Evolutionary conservation across 2,329 filamentous ascomycete genomes (phyloP).

Genomic region (Neonectria ditissima): DNA sequence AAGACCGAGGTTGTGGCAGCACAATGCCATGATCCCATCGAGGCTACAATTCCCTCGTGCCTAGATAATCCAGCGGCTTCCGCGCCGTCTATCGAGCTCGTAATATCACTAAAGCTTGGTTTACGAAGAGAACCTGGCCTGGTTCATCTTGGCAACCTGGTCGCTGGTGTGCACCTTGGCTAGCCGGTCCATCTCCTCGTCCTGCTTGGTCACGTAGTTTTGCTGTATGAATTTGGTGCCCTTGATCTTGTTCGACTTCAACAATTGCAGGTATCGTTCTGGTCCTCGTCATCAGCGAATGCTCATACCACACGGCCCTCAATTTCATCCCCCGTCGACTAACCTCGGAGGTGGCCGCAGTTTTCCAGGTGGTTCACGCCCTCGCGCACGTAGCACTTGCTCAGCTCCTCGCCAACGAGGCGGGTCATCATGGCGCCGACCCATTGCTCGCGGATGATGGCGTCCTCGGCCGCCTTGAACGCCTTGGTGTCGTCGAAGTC

Average conservation of each 20-base stretch:
- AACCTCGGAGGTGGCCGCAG: conserved; percentile 84
- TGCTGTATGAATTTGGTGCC: conserved; percentile 85
- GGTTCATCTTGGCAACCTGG: conserved; percentile 55
- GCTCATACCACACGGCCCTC: conserved; percentile 15
- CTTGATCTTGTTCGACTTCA: conserved; percentile 81
- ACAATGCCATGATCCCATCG: conserved; percentile 35
- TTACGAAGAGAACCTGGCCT: conserved; percentile 50
- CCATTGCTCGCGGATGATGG: conserved; percentile 88
- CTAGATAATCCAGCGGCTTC: conserved; percentile 33
- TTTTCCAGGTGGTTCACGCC: conserved; percentile 92
- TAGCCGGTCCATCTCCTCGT: conserved; percentile 53
- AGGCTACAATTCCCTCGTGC: conserved; percentile 37
- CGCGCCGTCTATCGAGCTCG: conserved; percentile 21
- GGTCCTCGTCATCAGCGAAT: conserved; percentile 33
- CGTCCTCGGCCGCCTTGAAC: conserved; percentile 85
- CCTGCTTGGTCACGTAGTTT: conserved; percentile 74
- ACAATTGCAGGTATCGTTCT: conserved; percentile 84
- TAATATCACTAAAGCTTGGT: not conserved
- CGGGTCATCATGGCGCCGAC: conserved; percentile 90
- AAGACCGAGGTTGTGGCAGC: conserved; percentile 34
- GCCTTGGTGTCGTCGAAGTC: conserved; percentile 86
- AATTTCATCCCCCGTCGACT: conserved; percentile 51
- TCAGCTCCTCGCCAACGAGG: conserved; percentile 83
- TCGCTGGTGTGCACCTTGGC: conserved; percentile 55
- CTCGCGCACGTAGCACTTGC: conserved; percentile 87